phyloP scores from a whole-genome alignment of 768 basidiomycete genomes.

The Punctularia strigosozonata region DNA sequence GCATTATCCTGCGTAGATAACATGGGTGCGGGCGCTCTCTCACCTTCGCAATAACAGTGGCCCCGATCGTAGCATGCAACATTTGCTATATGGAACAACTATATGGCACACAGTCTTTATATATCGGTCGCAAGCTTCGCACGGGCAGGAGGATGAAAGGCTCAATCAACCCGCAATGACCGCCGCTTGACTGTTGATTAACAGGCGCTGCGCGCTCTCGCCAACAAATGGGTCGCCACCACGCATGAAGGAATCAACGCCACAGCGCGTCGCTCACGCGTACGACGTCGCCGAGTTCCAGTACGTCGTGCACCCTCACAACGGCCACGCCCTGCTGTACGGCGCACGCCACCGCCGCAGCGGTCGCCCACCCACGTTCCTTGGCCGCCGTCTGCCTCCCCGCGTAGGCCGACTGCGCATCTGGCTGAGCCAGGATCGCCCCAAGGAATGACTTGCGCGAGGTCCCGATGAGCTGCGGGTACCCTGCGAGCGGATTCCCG shows the following conservation, averaged over 20 bases:
- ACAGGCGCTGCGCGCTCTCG: too few species aligned
- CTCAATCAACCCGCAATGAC: too few species aligned
- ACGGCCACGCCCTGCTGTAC: conserved; percentile 62
- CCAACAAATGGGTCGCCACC: too few species aligned
- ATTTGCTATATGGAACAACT: too few species aligned
- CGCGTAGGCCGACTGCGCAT: conserved; percentile 21
- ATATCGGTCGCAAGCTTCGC: too few species aligned
- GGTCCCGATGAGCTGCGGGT: conserved; percentile 62
- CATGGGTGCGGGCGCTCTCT: too few species aligned
- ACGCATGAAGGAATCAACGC: conserved; percentile 12
- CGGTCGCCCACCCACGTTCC: conserved; percentile 72
- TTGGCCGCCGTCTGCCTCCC: conserved; percentile 47
- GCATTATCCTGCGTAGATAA: too few species aligned
- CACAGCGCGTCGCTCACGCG: conserved; percentile 53
- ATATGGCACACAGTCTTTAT: too few species aligned
- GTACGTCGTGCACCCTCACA: conserved; percentile 75
- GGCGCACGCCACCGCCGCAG: conserved; percentile 61
- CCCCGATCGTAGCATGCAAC: too few species aligned
- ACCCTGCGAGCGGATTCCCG: conserved; percentile 42
- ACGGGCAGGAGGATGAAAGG: too few species aligned
- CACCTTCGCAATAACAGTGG: too few species aligned
- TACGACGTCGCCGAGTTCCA: conserved; percentile 64
- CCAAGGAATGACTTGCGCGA: conserved; percentile 86
- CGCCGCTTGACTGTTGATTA: too few species aligned
- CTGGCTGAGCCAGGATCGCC: conserved; percentile 37